These are phyloP conservation scores for Ramaria sp. DNA, from an alignment of 768 basidiomycete genomes.

Conservation along the genomic window DNA sequence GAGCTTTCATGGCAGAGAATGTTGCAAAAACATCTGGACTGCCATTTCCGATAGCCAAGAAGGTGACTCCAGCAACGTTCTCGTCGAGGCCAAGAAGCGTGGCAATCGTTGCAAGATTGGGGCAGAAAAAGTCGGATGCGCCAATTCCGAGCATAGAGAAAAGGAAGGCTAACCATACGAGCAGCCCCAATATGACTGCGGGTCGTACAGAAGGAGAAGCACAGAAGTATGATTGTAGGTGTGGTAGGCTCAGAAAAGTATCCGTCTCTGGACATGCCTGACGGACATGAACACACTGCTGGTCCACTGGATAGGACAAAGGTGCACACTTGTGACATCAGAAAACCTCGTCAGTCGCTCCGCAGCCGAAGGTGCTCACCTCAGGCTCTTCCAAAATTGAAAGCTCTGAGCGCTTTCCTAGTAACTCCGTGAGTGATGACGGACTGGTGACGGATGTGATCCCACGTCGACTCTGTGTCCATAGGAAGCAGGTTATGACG, in stretches of 20 bases:
- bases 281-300: constrained; percentile 58
- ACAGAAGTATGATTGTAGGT: constrained; percentile 66
- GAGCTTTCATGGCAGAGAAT: constrained; percentile 79
- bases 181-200: constrained; percentile 33
- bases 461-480: constrained; percentile 35
- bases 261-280: constrained; percentile 43
- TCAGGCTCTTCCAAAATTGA: neutral
- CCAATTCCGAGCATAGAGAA: constrained; percentile 94
- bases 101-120: constrained; percentile 87
- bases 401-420: neutral
- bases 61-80: constrained; percentile 91
- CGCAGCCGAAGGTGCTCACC: neutral
- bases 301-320: constrained; percentile 34
- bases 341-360: neutral
- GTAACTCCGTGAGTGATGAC: constrained; percentile 1
- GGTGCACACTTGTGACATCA: constrained; percentile 52
- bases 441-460: constrained; percentile 18
- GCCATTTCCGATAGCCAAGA: constrained; percentile 90
- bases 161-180: constrained; percentile 80
- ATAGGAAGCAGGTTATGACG: constrained; percentile 48
- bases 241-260: constrained; percentile 62
- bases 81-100: constrained; percentile 80
- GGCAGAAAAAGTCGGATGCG: constrained; percentile 96
- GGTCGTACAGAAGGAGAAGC: constrained; percentile 43
- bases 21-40: constrained; percentile 96